These are phyloP conservation scores for Candida quercuum DNA, from an alignment of 805 yeast genomes.

Conservation along the genomic window DNA sequence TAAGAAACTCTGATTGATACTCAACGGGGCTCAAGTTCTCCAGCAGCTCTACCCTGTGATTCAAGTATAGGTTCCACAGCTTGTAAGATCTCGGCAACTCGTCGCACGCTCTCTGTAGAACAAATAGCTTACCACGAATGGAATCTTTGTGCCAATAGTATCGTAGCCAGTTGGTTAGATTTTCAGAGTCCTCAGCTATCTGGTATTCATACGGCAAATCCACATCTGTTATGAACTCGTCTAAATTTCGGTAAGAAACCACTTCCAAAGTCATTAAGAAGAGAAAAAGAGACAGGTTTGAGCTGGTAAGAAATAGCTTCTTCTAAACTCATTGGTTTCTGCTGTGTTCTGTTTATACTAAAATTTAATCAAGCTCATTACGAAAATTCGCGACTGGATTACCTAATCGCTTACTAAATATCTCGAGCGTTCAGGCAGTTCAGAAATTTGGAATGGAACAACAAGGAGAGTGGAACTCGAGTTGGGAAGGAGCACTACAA, in stretches of 20 bases:
- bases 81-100: slow-evolving; percentile 40
- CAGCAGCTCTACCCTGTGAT: slow-evolving; percentile 31
- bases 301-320: too few relatives aligned
- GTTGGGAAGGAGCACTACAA: too few relatives aligned
- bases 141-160: slow-evolving; percentile 31
- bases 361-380: too few relatives aligned
- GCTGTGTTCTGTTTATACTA: too few relatives aligned
- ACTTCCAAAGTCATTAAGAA: too few relatives aligned
- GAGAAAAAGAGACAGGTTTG: not conserved
- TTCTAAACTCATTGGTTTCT: too few relatives aligned
- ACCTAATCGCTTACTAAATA: too few relatives aligned
- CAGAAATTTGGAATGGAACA: too few relatives aligned
- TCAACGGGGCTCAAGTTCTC: slow-evolving; percentile 24
- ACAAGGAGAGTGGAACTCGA: too few relatives aligned
- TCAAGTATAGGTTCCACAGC: slow-evolving; percentile 50
- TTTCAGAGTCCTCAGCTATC: slow-evolving; percentile 30
- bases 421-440: too few relatives aligned
- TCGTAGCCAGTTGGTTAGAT: slow-evolving; percentile 33
- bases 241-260: too few relatives aligned
- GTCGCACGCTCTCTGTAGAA: slow-evolving; percentile 47
- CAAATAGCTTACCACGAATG: slow-evolving; percentile 30
- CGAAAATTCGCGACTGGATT: too few relatives aligned
- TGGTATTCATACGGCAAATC: slow-evolving; percentile 44
- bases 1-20: slow-evolving; percentile 26
- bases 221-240: slow-evolving; percentile 7